phyloP scores from a whole-genome alignment of 2,329 filamentous ascomycete genomes.

The Eutypa lata region DNA sequence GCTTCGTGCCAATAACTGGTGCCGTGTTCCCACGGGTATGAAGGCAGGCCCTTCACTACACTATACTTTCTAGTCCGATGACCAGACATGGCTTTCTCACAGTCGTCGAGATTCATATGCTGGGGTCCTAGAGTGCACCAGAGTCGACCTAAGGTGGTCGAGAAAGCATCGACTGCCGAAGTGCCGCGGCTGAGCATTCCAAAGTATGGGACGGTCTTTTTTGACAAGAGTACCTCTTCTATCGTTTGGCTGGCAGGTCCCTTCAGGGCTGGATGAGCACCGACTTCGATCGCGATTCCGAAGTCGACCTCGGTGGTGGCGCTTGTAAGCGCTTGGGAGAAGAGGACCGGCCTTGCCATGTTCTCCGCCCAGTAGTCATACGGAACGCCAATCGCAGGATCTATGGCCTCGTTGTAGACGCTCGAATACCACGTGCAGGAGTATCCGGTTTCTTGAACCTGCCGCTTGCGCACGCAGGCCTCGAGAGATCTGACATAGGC shows the following conservation, averaged over 20 bases:
- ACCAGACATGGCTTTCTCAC: too few species aligned
- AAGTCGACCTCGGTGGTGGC: conserved; percentile 5
- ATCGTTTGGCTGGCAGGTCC: too few species aligned
- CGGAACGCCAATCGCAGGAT: background rate
- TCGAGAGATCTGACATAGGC: conserved; percentile 7
- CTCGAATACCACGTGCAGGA: conserved; percentile 4
- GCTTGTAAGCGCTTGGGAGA: conserved; percentile 26
- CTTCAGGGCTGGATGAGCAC: conserved; percentile 34
- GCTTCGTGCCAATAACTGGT: too few species aligned
- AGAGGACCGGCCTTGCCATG: conserved; percentile 31
- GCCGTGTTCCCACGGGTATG: too few species aligned
- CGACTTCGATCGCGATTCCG: conserved; percentile 31
- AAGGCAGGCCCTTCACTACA: too few species aligned
- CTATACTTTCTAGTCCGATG: too few species aligned
- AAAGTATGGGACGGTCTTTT: background rate
- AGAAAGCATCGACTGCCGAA: conserved; percentile 3
- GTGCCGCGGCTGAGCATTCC: background rate
- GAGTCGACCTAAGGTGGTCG: too few species aligned
- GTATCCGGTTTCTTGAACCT: background rate
- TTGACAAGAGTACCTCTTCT: too few species aligned
- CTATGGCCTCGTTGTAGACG: background rate
- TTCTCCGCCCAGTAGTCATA: conserved; percentile 34
- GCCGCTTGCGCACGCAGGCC: background rate
- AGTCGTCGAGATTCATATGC: too few species aligned
- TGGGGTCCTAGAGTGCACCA: too few species aligned